A percentile compares a stretch with the other conserved stretches of the same genome.
These are phyloP conservation scores for Beauveria brongniartii DNA, from an alignment of 2,329 filamentous ascomycete genomes.

Conservation along the genomic window DNA sequence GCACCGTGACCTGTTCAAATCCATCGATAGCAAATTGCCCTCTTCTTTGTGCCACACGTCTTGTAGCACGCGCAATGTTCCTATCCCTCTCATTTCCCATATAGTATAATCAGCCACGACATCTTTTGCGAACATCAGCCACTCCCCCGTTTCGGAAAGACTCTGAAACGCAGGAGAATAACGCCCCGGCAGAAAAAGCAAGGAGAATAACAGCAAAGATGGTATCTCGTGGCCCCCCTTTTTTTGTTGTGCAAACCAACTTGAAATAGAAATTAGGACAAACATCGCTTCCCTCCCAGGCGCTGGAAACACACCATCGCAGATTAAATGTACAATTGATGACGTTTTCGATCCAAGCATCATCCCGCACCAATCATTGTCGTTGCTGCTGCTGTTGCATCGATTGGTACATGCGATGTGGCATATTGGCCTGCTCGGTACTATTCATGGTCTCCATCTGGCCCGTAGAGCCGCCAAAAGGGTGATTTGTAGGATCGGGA, in stretches of 20 bases:
- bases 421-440: conserved; percentile 8
- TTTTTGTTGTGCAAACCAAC: not conserved
- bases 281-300: conserved; percentile 1
- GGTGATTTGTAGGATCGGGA: not conserved
- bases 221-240: not conserved
- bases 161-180: not conserved
- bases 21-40: not conserved
- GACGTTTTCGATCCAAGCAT: not conserved
- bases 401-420: conserved; percentile 10
- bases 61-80: not conserved
- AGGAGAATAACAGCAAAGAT: not conserved
- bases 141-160: not conserved
- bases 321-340: conserved; percentile 5
- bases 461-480: conserved; percentile 7
- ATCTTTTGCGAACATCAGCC: not conserved
- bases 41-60: not conserved
- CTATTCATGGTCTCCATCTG: conserved; percentile 1
- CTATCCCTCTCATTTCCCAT: not conserved
- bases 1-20: not conserved
- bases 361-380: not conserved
- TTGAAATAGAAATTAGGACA: not conserved
- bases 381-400: conserved; percentile 12
- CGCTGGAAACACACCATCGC: not conserved
- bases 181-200: not conserved
- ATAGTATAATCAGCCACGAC: not conserved